Evolutionary conservation across 202 grass and related monocot genomes (phyloP).

Genomic region (Schoenoplectus tabernaemontani): DNA sequence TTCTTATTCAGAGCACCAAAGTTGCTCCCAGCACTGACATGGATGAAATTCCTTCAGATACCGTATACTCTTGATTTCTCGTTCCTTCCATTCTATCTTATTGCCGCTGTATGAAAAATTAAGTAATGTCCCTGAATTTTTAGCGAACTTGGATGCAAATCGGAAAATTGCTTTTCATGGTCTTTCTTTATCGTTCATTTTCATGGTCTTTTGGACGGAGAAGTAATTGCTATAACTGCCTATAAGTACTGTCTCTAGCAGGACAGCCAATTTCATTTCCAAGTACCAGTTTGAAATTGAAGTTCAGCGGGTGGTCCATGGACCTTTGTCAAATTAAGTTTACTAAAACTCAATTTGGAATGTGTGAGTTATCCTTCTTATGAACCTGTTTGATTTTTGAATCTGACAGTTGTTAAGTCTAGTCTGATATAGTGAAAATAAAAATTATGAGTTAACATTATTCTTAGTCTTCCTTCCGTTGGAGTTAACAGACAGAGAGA

Average conservation of each 20-base stretch:
- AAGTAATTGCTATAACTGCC: too few species aligned
- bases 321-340: conserved; percentile 5
- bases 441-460: too few species aligned
- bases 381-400: not conserved
- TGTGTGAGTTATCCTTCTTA: conserved; percentile 3
- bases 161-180: not conserved
- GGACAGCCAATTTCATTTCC: not conserved
- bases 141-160: not conserved
- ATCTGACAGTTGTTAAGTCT: not conserved
- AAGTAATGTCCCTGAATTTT: not conserved
- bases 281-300: not conserved
- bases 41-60: conserved; percentile 82
- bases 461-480: too few species aligned
- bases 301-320: not conserved
- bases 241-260: not conserved
- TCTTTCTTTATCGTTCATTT: not conserved
- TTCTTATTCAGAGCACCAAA: conserved; percentile 94
- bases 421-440: not conserved
- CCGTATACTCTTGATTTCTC: conserved; percentile 39
- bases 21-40: conserved; percentile 63
- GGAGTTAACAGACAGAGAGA: too few species aligned
- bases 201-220: not conserved
- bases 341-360: not conserved
- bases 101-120: not conserved
- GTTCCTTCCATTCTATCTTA: not conserved